Evolutionary conservation across 75 land plant genomes (phyloP), one percentile per base, ranked within the genome.

Genomic region (Pseudotsuga menziesii): DNA sequence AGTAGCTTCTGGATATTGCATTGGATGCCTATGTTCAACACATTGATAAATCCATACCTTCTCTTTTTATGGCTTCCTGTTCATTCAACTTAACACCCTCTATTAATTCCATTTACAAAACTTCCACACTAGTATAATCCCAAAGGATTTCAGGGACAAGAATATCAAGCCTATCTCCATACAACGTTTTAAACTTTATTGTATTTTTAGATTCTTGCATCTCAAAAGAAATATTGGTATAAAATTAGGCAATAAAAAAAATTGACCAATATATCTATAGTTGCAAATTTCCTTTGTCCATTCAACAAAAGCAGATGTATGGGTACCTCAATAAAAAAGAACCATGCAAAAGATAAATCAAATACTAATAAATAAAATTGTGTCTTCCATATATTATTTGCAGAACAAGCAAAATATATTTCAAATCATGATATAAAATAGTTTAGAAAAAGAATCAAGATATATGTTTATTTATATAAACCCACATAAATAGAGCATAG

Each of bases 91-190:
- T 97, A 13, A 86, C 91, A 71, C 99, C 99, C 29, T 94, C 92
- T 27, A 97, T 87, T 98, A 98, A 97, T 57, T 97, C 98, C 99
- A 97, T 97, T 13, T 98, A 94, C 82, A 95, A 64, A 7, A 95
- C 96, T 83, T 91, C 93, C 19, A 76, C 89, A 80, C 96, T 91
- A 1, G 96, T 93, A 78, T 95, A 93, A 78, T 95, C 91, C 98
- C 96, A 95, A 41, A 80, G 89, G 12, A 95, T 90, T 74, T 89
- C 93, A 11, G 98, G 98, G 12, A 95, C 94, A 73, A 88, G 75
- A 16, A 93, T 88, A 79, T 96, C 90, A 77, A 83, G 75, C 73
- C 91, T 93, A 79, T 96, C 98, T 60, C 96, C 98, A 86, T 96
- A 96, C 57, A 96, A 77, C 75, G 87, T 87, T 80, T 83, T 91